Evolutionary conservation across 331 rosid species (phyloP).

Genomic region (Stylosanthes scabra): DNA sequence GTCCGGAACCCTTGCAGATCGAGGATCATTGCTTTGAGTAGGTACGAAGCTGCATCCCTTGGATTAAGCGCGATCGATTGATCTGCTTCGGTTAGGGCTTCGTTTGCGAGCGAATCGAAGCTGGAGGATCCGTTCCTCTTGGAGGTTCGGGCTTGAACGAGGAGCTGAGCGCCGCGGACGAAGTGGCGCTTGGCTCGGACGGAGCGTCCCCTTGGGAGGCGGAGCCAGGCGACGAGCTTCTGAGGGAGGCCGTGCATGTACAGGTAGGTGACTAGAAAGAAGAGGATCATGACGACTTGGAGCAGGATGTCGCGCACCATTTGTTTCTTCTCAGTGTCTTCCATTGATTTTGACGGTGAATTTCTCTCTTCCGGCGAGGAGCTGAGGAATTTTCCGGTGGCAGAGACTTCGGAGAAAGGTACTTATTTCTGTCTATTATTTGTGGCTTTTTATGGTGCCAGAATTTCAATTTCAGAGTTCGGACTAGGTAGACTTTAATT

Average conservation of each 20-base stretch:
- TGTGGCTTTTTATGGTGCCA: not conserved
- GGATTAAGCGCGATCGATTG: conserved; percentile 78
- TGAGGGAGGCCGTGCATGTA: conserved; percentile 71
- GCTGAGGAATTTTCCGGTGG: not conserved
- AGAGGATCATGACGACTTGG: conserved; percentile 58
- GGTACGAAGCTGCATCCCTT: conserved; percentile 85
- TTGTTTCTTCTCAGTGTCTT: conserved; percentile 14
- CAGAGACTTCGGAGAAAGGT: not conserved
- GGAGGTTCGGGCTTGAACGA: conserved; percentile 66
- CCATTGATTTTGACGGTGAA: conserved; percentile 27
- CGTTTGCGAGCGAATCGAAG: conserved; percentile 33
- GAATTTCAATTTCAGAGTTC: not conserved
- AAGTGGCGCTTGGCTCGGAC: conserved; percentile 78
- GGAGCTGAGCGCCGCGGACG: conserved; percentile 84
- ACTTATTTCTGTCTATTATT: not conserved
- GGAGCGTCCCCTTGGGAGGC: conserved; percentile 44
- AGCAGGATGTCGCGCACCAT: conserved; percentile 68
- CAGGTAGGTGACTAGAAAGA: conserved; percentile 57
- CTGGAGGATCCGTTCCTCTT: conserved; percentile 31
- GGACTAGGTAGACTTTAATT: not conserved
- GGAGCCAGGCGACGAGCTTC: conserved; percentile 53
- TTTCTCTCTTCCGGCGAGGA: conserved; percentile 19
- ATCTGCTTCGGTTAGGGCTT: conserved; percentile 74
- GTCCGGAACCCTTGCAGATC: conserved; percentile 77
- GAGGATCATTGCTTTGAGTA: conserved; percentile 77